Evolutionary conservation across 805 yeast species (phyloP), one percentile per base, ranked within the genome.

Genomic region (Hanseniaspora clermontiae): DNA sequence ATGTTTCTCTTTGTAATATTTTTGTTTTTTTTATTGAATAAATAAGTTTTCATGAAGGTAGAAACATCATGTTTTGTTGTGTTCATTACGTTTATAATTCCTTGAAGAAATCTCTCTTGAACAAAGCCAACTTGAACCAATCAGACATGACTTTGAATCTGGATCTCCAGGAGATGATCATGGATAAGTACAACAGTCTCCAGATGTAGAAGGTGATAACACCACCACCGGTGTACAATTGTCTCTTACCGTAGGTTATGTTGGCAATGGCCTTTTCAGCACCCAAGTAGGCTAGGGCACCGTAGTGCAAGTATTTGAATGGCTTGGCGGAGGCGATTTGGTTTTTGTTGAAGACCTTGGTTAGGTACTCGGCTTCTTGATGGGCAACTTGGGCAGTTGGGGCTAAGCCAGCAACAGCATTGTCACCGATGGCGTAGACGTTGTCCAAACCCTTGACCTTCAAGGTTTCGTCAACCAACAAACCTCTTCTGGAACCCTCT

Each of bases 361-460:
- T 90, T 63, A 90, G 77, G 72, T 79, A 90, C 58, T 77, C 77
- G 64, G 96, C 97, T 72, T 88, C 84, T 76, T 90, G 97, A 72
- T 87, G 83, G 40, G 97, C 97, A 59, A 89, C 96, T 76, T 90
- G 97, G 32, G 97, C 97, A 58, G 97, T 90, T 63, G 97, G 97
- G 19, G 96, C 95, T 66, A 81, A 80, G 66, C 87, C 86, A 59
- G 95, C 86, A 58, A 79, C 77, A 27, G 96, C 88, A 72, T 95
- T 88, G 72, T 90, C 97, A 69, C 97, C 97, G 58, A 90, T 75
- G 56, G 96, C 96, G 71, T 78, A 90, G 63, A 90, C 80, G 65
- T 86, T 86, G 66, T 76, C 75, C 48, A 88, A 75, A 65, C 97
- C 97, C 66, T 86, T 85, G 43, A 90, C 86, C 66, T 83, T 82